Evolutionary conservation across 169 alveolate genomes (phyloP).

Genomic region (Cryptosporidium felis): DNA sequence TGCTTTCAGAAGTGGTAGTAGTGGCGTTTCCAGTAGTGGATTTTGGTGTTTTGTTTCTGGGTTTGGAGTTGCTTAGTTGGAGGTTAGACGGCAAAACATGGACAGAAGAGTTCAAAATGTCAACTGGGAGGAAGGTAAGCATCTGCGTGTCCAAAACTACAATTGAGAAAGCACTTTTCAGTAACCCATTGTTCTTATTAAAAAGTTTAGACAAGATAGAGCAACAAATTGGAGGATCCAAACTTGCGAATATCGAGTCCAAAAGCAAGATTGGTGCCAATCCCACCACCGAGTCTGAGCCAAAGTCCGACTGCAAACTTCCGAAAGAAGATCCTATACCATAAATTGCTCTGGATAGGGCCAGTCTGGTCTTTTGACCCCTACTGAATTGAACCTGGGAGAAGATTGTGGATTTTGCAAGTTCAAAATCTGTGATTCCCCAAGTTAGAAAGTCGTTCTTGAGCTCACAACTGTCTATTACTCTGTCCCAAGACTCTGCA

Average conservation of each 20-base stretch:
- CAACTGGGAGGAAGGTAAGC: constrained; percentile 37
- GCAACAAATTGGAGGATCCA: constrained; percentile 59
- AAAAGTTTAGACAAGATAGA: constrained; percentile 41
- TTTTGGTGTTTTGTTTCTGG: not conserved
- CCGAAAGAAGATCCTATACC: not conserved
- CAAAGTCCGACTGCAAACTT: not conserved
- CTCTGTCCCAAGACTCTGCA: constrained; percentile 24
- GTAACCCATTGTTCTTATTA: constrained; percentile 33
- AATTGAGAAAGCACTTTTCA: constrained; percentile 6
- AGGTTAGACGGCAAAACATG: not conserved
- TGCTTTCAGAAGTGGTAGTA: not conserved
- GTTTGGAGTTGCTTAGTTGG: not conserved
- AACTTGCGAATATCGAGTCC: constrained; percentile 43
- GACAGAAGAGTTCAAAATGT: not conserved
- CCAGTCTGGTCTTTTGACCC: constrained; percentile 48
- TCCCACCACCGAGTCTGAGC: not conserved
- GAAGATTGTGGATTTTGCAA: constrained; percentile 15
- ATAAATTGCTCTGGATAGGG: constrained; percentile 60
- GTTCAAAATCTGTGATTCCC: constrained; percentile 22
- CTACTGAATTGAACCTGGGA: constrained; percentile 31
- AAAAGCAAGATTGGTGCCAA: constrained; percentile 16
- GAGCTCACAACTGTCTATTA: constrained; percentile 50
- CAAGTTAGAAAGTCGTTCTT: constrained; percentile 28
- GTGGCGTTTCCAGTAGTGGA: not conserved
- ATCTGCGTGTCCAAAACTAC: constrained; percentile 4